Percentiles rank a stretch among this genome's conserved stretches.
These are phyloP conservation scores for Neodidymelliopsis sp. DNA, from an alignment of 2,329 filamentous ascomycete species.

Conservation along the genomic window DNA sequence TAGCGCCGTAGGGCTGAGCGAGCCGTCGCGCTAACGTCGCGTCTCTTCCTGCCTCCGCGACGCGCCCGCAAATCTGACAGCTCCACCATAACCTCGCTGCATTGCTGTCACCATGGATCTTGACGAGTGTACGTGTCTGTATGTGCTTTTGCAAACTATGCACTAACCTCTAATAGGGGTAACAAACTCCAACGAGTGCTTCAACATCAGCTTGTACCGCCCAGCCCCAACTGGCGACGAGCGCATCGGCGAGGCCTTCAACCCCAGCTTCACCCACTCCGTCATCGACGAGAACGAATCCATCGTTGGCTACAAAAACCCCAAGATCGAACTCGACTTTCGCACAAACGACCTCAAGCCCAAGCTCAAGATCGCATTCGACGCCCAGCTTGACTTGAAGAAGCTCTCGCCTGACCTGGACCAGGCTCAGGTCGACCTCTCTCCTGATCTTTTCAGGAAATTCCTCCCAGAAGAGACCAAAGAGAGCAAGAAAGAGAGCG, in stretches of 20 bases:
- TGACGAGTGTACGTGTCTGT: slow-evolving; percentile 42
- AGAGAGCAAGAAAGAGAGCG: slow-evolving; percentile 13
- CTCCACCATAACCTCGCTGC: background rate
- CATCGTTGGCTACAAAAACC: slow-evolving; percentile 87
- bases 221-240: slow-evolving; percentile 28
- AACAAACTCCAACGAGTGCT: slow-evolving; percentile 47
- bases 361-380: slow-evolving; percentile 73
- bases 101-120: slow-evolving; percentile 32
- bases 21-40: slow-evolving; percentile 27
- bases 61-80: slow-evolving; percentile 15
- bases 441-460: slow-evolving; percentile 60
- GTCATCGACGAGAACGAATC: slow-evolving; percentile 93
- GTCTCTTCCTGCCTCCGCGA: slow-evolving; percentile 17
- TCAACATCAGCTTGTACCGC: slow-evolving; percentile 49
- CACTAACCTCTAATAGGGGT: slow-evolving; percentile 39
- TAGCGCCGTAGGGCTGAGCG: slow-evolving; percentile 32
- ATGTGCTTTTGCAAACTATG: background rate
- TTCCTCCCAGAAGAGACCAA: slow-evolving; percentile 55
- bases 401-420: slow-evolving; percentile 63
- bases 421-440: slow-evolving; percentile 70
- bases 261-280: slow-evolving; percentile 87
- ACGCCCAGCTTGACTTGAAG: slow-evolving; percentile 76
- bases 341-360: slow-evolving; percentile 79
- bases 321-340: slow-evolving; percentile 77
- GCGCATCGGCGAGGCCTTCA: slow-evolving; percentile 69